Base-by-base conservation (phyloP, 805 yeast genomes). In the Starmera quercuum region DNA sequence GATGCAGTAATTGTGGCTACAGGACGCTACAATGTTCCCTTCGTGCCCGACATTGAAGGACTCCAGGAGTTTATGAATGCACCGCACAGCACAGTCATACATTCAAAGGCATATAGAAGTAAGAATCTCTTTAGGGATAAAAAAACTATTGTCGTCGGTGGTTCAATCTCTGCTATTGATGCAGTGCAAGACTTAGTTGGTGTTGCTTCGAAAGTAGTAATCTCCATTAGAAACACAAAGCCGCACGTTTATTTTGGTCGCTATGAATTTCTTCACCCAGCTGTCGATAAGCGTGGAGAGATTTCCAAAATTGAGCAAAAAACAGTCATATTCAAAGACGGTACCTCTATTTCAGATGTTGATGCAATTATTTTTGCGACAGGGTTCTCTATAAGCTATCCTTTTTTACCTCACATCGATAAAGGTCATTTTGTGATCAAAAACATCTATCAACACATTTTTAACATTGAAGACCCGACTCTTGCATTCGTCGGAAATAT, bases 321-420 rank as follows among this genome's bases (percentile, higher is more conserved):
- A 12, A 28, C 36, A 15, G 47, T 40, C 9, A 38, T 73, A 1
- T 37, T 41, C 2, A n/a, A n/a, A n/a, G n/a, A n/a, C n/a, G n/a
- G n/a, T n/a, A n/a, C n/a, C n/a, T n/a, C n/a, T n/a, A n/a, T n/a
- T n/a, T n/a, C n/a, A n/a, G n/a, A n/a, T n/a, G 61, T 78, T 23
- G 84, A 80, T 42, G 45, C 45, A 22, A 59, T 83, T n/a, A 53
- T 82, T 7, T 77, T 73, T 49, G 80, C 80, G 27, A 82, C 90
- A 0, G 90, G 90, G 1, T 83, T 77, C 51, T 59, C 68, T 20
- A 71, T 73, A 43, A 60, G 56, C 35, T 63, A 45, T 43, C 63
- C 63, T 20, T 58, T 54, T 35, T 39, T 39, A 9, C 44, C 33
- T 35, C 32, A 44, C 13, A 33, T 36, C 11, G 37, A 41, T 20